phyloP scores from a whole-genome alignment of 164 flowering plant species.

The Aristolochia californica region DNA sequence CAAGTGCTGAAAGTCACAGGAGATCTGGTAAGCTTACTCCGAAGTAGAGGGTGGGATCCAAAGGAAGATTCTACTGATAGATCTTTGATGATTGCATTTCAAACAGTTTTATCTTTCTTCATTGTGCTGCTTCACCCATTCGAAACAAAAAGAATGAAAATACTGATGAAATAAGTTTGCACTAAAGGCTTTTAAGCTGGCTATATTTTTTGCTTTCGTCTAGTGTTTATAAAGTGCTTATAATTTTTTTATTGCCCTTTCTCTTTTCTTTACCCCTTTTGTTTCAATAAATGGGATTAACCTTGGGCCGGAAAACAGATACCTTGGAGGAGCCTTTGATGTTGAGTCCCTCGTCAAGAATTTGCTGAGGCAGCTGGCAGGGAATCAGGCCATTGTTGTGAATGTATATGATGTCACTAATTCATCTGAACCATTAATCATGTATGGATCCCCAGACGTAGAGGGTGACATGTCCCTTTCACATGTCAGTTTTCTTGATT shows the following conservation, averaged over 20 bases:
- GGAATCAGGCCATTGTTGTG: constrained; percentile 73
- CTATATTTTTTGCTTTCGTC: too few relatives aligned
- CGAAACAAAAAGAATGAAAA: too few relatives aligned
- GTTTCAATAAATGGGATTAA: neutral
- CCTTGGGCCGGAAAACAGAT: constrained; percentile 32
- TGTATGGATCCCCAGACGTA: constrained; percentile 65
- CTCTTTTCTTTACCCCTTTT: neutral
- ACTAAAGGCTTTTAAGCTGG: too few relatives aligned
- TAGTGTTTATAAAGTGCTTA: too few relatives aligned
- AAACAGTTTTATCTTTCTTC: too few relatives aligned
- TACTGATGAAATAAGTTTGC: too few relatives aligned
- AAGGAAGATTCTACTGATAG: too few relatives aligned
- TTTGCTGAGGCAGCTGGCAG: constrained; percentile 84
- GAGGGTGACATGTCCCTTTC: constrained; percentile 58
- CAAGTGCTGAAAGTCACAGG: too few relatives aligned
- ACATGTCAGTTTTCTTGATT: constrained; percentile 73
- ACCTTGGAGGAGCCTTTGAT: constrained; percentile 93
- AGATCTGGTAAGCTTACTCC: too few relatives aligned
- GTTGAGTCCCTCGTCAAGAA: constrained; percentile 94
- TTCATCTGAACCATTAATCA: constrained; percentile 55
- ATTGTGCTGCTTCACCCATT: too few relatives aligned
- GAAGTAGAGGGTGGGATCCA: too few relatives aligned
- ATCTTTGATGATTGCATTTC: too few relatives aligned
- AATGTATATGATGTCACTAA: constrained; percentile 84
- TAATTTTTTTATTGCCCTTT: neutral